These are phyloP conservation scores for Camellia granthamiana DNA, from an alignment of 148 eudicot genomes.

Conservation along the genomic window DNA sequence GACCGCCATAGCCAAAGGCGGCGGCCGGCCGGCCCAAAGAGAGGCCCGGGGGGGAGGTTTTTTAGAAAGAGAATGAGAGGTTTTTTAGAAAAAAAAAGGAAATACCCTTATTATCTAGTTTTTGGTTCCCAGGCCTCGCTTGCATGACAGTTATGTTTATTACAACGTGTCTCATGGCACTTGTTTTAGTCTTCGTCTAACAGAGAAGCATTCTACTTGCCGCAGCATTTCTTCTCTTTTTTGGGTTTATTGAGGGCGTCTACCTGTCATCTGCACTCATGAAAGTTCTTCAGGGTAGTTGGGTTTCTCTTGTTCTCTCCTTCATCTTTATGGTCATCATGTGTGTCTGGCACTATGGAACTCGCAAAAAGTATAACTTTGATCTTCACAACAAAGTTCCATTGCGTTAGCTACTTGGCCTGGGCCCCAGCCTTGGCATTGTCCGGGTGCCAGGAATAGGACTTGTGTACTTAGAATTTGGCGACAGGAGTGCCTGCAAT, in stretches of 20 bases:
- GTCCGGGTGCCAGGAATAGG: constrained; percentile 93
- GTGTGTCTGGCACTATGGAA: constrained; percentile 87
- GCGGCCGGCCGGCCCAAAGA: too few species aligned
- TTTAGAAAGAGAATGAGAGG: too few species aligned
- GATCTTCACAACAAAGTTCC: constrained; percentile 94
- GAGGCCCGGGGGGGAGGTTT: too few species aligned
- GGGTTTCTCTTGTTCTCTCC: constrained; percentile 79
- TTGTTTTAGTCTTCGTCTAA: constrained; percentile 70
- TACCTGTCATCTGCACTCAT: constrained; percentile 66
- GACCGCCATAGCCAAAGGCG: too few species aligned
- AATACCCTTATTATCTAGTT: not conserved
- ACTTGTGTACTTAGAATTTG: constrained; percentile 74
- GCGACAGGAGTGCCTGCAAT: constrained; percentile 87
- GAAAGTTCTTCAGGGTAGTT: constrained; percentile 91
- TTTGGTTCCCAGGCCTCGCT: constrained; percentile 61
- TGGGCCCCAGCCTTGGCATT: constrained; percentile 90
- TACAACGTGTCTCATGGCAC: constrained; percentile 83
- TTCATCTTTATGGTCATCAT: constrained; percentile 61
- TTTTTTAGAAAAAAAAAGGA: too few species aligned
- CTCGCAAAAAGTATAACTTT: constrained; percentile 80
- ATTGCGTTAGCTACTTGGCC: constrained; percentile 80
- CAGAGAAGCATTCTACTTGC: constrained; percentile 50
- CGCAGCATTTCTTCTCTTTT: constrained; percentile 56
- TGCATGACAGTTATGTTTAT: constrained; percentile 82
- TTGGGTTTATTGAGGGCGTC: constrained; percentile 61